Percentiles rank a stretch among this genome's conserved stretches.
Evolutionary conservation across 106 monocot species (phyloP).

Genomic region (Dendrobium catenatum): DNA sequence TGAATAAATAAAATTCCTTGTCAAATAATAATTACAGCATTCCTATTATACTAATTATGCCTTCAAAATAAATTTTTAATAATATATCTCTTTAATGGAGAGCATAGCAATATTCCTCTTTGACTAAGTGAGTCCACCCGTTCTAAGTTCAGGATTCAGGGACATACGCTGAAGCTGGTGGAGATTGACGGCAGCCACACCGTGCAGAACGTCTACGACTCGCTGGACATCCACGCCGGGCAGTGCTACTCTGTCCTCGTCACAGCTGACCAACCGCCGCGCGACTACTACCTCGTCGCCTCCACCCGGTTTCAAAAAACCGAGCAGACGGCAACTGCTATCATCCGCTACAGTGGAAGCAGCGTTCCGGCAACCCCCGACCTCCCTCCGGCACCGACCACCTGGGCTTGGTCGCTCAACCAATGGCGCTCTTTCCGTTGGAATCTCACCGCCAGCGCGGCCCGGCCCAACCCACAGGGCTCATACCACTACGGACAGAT

Average conservation of each 20-base stretch:
- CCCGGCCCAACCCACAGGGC: conserved; percentile 50
- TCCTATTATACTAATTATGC: no score
- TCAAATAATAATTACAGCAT: no score
- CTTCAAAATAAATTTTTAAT: no score
- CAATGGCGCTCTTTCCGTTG: conserved; percentile 47
- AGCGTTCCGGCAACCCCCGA: conserved; percentile 15
- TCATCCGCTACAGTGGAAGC: conserved; percentile 38
- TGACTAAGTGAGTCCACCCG: no score
- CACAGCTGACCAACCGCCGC: conserved; percentile 32
- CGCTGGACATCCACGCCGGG: conserved; percentile 45
- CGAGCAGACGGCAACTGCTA: conserved; percentile 18
- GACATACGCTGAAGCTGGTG: conserved; percentile 57
- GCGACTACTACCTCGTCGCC: conserved; percentile 42
- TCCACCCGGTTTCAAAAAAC: conserved; percentile 46
- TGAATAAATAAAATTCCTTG: no score
- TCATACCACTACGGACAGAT: conserved; percentile 52
- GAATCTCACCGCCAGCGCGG: conserved; percentile 57
- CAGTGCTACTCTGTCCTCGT: conserved; percentile 58
- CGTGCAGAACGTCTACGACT: conserved; percentile 49
- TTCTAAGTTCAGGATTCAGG: conserved; percentile 35
- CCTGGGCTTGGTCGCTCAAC: conserved; percentile 39
- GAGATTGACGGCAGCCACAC: conserved; percentile 86
- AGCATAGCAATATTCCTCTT: no score
- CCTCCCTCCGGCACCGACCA: conserved; percentile 25
- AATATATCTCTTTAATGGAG: no score